Evolutionary conservation across 108 stramenopile species (phyloP).

Genomic region (Fragilaria radians): DNA sequence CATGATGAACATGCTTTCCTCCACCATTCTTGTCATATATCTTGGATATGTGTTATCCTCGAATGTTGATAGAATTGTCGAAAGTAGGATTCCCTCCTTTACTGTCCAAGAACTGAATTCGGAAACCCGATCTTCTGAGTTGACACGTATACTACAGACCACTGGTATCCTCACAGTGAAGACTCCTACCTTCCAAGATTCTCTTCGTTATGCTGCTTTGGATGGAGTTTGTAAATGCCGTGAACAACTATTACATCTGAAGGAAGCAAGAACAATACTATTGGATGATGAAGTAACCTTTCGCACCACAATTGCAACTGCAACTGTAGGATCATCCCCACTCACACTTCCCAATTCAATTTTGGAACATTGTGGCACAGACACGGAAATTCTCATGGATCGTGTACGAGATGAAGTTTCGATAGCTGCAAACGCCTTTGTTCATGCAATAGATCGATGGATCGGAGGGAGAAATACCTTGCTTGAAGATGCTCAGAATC

Average conservation of each 20-base stretch:
- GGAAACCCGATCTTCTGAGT: slow-evolving; percentile 10
- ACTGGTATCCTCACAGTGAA: slow-evolving; percentile 29
- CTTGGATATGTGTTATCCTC: no score
- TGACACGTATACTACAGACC: slow-evolving; percentile 11
- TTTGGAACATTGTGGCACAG: slow-evolving; percentile 32
- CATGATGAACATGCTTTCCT: no score
- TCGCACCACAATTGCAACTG: slow-evolving; percentile 44
- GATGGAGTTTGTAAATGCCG: slow-evolving; percentile 26
- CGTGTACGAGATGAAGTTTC: slow-evolving; percentile 54
- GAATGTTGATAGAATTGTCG: background rate
- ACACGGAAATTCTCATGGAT: slow-evolving; percentile 47
- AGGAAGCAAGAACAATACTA: slow-evolving; percentile 3
- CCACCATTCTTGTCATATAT: no score
- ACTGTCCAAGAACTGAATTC: slow-evolving; percentile 17
- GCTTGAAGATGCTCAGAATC: slow-evolving; percentile 2
- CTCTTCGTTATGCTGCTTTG: slow-evolving; percentile 11
- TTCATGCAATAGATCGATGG: slow-evolving; percentile 33
- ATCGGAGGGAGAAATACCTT: background rate
- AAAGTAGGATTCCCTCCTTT: slow-evolving; percentile 22
- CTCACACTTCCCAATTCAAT: slow-evolving; percentile 20
- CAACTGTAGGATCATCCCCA: slow-evolving; percentile 39
- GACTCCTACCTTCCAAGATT: background rate
- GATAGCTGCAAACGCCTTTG: slow-evolving; percentile 41
- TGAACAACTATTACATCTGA: slow-evolving; percentile 6
- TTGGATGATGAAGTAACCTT: slow-evolving; percentile 18